phyloP scores from a whole-genome alignment of 169 alveolate genomes.

The Plasmodium fragile region DNA sequence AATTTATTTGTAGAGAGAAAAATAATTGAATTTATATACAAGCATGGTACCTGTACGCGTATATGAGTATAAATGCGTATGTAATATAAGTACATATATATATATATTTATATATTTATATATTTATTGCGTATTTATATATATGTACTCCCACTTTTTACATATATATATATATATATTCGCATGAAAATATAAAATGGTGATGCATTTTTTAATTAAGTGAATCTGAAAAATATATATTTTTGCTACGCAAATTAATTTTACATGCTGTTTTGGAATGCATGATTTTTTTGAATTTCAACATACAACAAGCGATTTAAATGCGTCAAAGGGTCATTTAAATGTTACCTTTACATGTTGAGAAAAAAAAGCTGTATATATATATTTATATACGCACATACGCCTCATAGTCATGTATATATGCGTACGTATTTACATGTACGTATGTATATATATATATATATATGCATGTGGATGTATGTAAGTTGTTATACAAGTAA shows the following conservation, averaged over 20 bases:
- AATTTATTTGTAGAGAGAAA: neutral
- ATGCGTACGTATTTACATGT: neutral
- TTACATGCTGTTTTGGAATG: neutral
- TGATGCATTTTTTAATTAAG: neutral
- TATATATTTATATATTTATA: neutral
- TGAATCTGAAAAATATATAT: neutral
- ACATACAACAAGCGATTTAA: neutral
- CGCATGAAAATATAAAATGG: neutral
- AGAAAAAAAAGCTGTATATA: neutral
- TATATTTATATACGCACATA: neutral
- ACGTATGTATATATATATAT: neutral
- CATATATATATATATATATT: neutral
- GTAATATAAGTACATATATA: neutral
- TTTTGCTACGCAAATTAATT: neutral
- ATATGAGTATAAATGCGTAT: neutral
- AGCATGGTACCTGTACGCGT: neutral
- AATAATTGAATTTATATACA: neutral
- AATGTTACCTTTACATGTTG: conserved; percentile 28
- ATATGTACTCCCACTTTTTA: neutral
- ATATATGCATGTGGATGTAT: neutral
- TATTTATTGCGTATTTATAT: neutral
- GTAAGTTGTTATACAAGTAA: neutral
- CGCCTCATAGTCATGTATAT: neutral
- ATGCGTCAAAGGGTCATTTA: neutral
- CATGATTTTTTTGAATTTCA: neutral